These are phyloP conservation scores for Amanita pseudoporphyria DNA, from an alignment of 768 basidiomycete species.

Conservation along the genomic window DNA sequence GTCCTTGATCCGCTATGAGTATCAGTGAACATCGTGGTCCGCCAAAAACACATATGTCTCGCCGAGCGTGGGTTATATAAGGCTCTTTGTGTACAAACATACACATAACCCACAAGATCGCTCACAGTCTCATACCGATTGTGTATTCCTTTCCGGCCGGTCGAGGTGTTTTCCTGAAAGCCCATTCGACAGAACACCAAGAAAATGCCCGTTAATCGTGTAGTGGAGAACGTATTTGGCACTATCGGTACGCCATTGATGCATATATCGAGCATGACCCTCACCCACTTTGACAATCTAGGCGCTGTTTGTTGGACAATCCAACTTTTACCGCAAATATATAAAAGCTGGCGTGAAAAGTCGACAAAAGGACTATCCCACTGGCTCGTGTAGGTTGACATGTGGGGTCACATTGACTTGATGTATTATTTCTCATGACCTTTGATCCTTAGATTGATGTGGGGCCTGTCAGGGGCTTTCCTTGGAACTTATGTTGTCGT, in stretches of 20 bases:
- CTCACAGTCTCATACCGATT: no score
- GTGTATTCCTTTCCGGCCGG: neutral
- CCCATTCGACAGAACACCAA: neutral
- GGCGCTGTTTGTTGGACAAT: conserved; percentile 60
- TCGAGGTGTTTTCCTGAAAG: no score
- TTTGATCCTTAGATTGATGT: conserved; percentile 35
- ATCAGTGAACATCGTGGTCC: neutral
- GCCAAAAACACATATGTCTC: neutral
- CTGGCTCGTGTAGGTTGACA: conserved; percentile 44
- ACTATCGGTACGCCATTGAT: conserved; percentile 42
- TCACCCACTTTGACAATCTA: conserved; percentile 13
- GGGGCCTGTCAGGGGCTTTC: conserved; percentile 50
- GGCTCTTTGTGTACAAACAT: neutral
- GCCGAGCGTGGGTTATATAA: neutral
- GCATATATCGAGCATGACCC: neutral
- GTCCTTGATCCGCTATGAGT: neutral
- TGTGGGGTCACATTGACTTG: neutral
- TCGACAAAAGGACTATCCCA: conserved; percentile 62
- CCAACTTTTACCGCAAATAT: conserved; percentile 62
- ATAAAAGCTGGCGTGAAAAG: conserved; percentile 63
- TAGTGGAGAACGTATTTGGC: conserved; percentile 59
- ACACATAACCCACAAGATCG: neutral
- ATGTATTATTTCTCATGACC: neutral
- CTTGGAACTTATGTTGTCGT: conserved; percentile 62
- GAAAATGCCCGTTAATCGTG: conserved; percentile 35